Evolutionary conservation across 306 rosid genomes (phyloP).

Genomic region (Ormosia emarginata): DNA sequence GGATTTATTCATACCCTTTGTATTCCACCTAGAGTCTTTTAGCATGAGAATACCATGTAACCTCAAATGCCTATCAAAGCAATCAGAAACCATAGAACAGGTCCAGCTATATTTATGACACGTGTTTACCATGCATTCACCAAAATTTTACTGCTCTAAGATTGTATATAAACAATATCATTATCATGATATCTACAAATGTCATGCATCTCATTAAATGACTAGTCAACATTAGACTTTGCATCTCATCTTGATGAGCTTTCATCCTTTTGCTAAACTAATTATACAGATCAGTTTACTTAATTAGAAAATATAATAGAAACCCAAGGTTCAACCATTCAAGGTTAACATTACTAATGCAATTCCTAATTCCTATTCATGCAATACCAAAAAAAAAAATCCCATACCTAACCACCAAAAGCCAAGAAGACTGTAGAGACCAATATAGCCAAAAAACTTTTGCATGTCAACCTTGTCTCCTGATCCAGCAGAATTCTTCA

Average conservation of each 20-base stretch:
- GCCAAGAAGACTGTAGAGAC: conserved; percentile 64
- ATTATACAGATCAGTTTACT: neutral
- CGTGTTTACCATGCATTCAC: neutral
- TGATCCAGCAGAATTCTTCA: conserved; percentile 67
- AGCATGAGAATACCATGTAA: neutral
- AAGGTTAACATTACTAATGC: neutral
- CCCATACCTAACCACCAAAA: conserved; percentile 87
- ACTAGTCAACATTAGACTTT: neutral
- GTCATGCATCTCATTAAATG: neutral
- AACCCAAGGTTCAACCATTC: neutral
- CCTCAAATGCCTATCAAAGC: neutral
- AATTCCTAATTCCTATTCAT: neutral
- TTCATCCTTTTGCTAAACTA: neutral
- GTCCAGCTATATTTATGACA: neutral
- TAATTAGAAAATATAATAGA: neutral
- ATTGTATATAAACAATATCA: neutral
- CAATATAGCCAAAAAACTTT: conserved; percentile 69
- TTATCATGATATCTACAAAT: neutral
- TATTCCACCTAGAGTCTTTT: too few species aligned
- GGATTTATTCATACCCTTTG: neutral
- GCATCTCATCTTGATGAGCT: neutral
- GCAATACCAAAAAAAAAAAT: neutral
- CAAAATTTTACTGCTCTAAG: neutral
- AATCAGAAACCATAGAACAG: neutral
- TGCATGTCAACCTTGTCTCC: conserved; percentile 68